Evolutionary conservation across 2,329 filamentous ascomycete species (phyloP).

Genomic region (Xylaria arbuscula): DNA sequence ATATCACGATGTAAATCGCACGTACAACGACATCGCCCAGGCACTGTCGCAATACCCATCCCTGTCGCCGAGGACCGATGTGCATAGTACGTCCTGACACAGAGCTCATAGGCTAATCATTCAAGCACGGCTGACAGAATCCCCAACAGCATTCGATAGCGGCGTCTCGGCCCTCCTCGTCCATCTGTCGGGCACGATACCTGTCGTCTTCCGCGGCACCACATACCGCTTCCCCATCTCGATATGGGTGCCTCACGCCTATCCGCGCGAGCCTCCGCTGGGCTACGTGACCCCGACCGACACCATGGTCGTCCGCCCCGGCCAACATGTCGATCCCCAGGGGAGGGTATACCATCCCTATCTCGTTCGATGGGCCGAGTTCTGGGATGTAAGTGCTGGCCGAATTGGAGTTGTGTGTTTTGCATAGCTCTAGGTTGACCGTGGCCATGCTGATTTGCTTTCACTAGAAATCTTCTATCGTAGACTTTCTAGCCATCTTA

Average conservation of each 20-base stretch:
- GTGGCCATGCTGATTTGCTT: slow-evolving; percentile 11
- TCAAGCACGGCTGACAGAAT: slow-evolving; percentile 8
- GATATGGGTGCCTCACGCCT: slow-evolving; percentile 92
- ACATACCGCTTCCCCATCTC: slow-evolving; percentile 92
- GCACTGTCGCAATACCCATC: slow-evolving; percentile 82
- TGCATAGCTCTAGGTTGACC: neutral
- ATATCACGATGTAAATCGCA: slow-evolving; percentile 91
- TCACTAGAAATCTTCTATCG: slow-evolving; percentile 78
- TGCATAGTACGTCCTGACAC: slow-evolving; percentile 77
- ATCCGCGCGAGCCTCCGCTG: slow-evolving; percentile 86
- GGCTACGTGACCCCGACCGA: slow-evolving; percentile 89
- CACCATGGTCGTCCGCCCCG: slow-evolving; percentile 88
- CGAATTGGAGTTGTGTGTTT: neutral
- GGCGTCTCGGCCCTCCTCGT: slow-evolving; percentile 88
- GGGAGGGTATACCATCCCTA: slow-evolving; percentile 97
- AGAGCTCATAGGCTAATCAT: too few species aligned
- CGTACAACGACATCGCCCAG: slow-evolving; percentile 91
- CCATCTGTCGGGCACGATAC: slow-evolving; percentile 86
- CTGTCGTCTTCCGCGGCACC: slow-evolving; percentile 89
- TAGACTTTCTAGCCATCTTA: slow-evolving; percentile 84
- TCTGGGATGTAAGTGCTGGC: slow-evolving; percentile 80
- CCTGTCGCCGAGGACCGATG: slow-evolving; percentile 87
- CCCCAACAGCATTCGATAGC: slow-evolving; percentile 80
- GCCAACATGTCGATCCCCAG: slow-evolving; percentile 94
- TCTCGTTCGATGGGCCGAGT: slow-evolving; percentile 86